phyloP scores from a whole-genome alignment of 176 grass and related monocot genomes.

The Aegilops tauschii region DNA sequence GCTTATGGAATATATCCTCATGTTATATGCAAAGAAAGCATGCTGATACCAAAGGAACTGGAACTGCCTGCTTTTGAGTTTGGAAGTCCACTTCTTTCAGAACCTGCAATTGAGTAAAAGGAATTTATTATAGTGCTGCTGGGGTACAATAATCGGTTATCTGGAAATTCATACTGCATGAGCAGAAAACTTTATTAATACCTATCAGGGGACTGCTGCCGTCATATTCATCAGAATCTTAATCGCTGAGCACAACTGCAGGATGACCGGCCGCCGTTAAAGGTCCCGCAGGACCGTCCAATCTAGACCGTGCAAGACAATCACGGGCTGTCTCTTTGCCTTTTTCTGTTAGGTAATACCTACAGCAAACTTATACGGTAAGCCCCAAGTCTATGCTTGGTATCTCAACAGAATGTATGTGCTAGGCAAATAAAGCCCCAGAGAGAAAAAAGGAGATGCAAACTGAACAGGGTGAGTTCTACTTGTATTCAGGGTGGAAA shows the following conservation, averaged over 20 bases:
- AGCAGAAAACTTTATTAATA: slow-evolving; percentile 30
- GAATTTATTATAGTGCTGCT: not conserved
- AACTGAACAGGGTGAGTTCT: slow-evolving; percentile 12
- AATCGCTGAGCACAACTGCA: slow-evolving; percentile 43
- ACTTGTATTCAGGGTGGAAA: not conserved
- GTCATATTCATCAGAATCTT: slow-evolving; percentile 44
- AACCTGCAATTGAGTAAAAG: not conserved
- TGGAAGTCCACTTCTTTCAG: slow-evolving; percentile 17
- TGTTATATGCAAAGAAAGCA: slow-evolving; percentile 30
- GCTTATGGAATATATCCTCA: not conserved
- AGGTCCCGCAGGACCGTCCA: slow-evolving; percentile 27
- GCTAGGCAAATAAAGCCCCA: not conserved
- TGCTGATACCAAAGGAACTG: slow-evolving; percentile 35
- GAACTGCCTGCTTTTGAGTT: slow-evolving; percentile 28
- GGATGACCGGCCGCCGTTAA: slow-evolving; percentile 1
- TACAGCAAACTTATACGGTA: slow-evolving; percentile 26
- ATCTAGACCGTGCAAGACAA: slow-evolving; percentile 59
- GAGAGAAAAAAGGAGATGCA: not conserved
- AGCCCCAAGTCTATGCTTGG: not conserved
- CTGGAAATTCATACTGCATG: slow-evolving; percentile 7
- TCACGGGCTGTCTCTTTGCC: slow-evolving; percentile 59
- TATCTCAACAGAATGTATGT: not conserved
- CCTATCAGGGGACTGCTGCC: slow-evolving; percentile 19
- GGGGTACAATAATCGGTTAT: not conserved
- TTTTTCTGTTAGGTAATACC: slow-evolving; percentile 78